Evolutionary conservation across 129 eudicot genomes (phyloP).

Genomic region (Tagetes erecta): DNA sequence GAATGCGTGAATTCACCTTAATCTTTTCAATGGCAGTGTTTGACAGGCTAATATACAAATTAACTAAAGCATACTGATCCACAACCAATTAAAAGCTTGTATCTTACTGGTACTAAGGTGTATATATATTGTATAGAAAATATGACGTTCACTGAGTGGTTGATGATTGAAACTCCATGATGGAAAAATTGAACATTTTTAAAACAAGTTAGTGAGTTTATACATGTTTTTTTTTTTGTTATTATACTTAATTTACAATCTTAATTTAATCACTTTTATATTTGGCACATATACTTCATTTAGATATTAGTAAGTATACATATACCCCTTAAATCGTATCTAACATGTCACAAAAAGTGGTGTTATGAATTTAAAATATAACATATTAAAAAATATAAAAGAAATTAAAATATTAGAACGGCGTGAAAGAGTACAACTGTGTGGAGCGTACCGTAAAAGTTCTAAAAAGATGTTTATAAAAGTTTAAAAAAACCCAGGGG

Average conservation of each 20-base stretch:
- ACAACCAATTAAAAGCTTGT: no score
- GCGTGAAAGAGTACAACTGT: conserved; percentile 30
- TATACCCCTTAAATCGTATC: conserved; percentile 8
- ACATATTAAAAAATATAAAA: background rate
- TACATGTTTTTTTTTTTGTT: background rate
- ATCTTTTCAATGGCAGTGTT: no score
- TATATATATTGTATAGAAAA: no score
- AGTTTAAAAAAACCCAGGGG: background rate
- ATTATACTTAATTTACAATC: background rate
- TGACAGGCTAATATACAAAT: no score
- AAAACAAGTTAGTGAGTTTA: no score
- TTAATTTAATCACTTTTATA: background rate
- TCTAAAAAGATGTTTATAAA: conserved; percentile 10
- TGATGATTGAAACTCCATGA: no score
- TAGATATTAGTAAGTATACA: background rate
- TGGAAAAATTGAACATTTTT: no score
- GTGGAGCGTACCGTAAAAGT: conserved; percentile 27
- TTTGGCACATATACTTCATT: background rate
- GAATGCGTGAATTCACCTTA: no score
- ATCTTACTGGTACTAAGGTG: no score
- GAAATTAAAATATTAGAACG: background rate
- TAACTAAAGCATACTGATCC: no score
- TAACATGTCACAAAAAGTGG: conserved; percentile 10
- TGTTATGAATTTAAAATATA: background rate
- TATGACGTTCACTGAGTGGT: no score